Base-by-base conservation (phyloP, 1,139 yeast genomes). In the Diutina pseudorugosa region DNA sequence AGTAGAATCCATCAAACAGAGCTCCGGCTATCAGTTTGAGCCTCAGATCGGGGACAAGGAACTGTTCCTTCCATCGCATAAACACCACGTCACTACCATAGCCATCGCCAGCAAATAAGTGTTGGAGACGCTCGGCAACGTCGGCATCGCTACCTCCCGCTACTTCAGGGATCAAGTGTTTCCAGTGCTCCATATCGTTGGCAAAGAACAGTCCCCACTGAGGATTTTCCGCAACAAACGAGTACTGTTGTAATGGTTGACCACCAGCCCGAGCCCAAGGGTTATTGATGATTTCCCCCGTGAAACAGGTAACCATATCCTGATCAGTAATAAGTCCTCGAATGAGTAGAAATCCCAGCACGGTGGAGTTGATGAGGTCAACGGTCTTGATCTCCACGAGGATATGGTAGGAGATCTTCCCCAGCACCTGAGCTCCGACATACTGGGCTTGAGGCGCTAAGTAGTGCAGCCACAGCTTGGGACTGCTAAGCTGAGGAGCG, bases 41-140 rank as follows among this genome's bases (percentile, higher is more conserved):
- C 52, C 80, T 69, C 20, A 90, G 82, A 66, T 90, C 95, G 0
- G 96, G 95, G 12, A 87, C 82, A 56, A 90, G 69, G 61, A 88
- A 89, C 61, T 82, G 80, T 65, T 91, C 98, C 66, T 91, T 91
- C 97, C 97, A 91, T 58, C 97, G 75, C 97, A 91, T 91, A 64
- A 82, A 91, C 6, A 91, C 69, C 27, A 19, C 50, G 61, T 74
- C 80, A 57, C 75, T 73, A 67, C 64, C 56, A 47, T 65, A 66
- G 33, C 57, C 62, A 36, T 61, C 56, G 20, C 71, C 72, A 14
- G 61, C 55, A 55, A 69, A 72, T 48, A 73, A 71, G 43, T 57
- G 59, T 21, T 58, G 58, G 51, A 74, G 62, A 52, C 65, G 65
- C 23, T 62, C 59, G 40, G 62, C 58, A 50, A 70, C 62, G 48